Conservation (phyloP, 2,329 filamentous ascomycete species). For the Pseudogymnoascus sp. region DNA sequence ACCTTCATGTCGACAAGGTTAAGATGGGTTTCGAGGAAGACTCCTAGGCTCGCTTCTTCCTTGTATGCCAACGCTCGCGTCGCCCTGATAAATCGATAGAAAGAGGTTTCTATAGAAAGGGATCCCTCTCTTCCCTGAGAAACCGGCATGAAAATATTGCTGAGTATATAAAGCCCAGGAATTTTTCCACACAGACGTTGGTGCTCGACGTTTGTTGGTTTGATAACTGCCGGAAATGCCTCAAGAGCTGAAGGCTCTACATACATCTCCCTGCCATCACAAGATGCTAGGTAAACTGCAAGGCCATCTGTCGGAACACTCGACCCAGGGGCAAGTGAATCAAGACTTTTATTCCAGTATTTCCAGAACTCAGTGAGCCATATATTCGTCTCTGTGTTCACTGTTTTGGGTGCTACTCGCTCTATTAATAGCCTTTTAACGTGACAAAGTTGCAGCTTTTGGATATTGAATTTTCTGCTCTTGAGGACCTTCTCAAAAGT, state of each 20-base stretch:
- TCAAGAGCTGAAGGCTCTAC: neutral
- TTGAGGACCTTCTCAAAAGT: neutral
- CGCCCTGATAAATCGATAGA: constrained; percentile 17
- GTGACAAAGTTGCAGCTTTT: neutral
- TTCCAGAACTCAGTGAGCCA: neutral
- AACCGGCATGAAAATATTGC: constrained; percentile 15
- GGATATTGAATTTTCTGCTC: neutral
- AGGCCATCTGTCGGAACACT: neutral
- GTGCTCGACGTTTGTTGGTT: neutral
- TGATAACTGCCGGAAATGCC: neutral
- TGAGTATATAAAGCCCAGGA: constrained; percentile 7
- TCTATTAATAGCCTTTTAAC: neutral
- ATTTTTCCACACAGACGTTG: neutral
- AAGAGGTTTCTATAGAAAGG: constrained; percentile 9
- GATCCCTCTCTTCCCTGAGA: constrained; percentile 7
- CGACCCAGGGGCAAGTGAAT: neutral
- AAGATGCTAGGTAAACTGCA: neutral
- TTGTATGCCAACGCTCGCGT: constrained; percentile 10
- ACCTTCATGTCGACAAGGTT: constrained; percentile 12
- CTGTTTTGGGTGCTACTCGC: neutral
- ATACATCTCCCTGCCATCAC: neutral
- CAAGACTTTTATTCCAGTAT: neutral
- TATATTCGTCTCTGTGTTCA: neutral
- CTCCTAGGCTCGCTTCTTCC: neutral
- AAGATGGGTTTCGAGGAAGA: constrained; percentile 9